Evolutionary conservation across 768 basidiomycete genomes (phyloP), one percentile per base, ranked within the genome.

Genomic region (Amanita muscaria): DNA sequence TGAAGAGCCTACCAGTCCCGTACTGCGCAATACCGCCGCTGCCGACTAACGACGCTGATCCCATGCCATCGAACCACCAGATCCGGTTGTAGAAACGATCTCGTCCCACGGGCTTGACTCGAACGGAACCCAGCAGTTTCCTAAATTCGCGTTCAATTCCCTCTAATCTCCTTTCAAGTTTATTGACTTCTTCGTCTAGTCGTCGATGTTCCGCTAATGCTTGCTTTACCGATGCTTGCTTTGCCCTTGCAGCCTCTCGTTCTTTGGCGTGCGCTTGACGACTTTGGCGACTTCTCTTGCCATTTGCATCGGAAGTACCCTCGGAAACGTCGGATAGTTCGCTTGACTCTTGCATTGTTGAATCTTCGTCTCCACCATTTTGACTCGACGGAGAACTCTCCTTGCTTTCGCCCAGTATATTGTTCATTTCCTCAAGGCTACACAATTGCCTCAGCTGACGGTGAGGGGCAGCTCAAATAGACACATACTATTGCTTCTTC

Each of bases 61-160:
- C 94, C 73, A 92, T 77, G 8, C 94, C 94, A 63, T 99, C 94
- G 59, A 97, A 89, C 94, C 94, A 99, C 94, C 94, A 99, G 48
- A 96, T 72, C 24, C 88, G 80, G 59, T 96, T 94, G 57, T 88
- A 86, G 64, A 97, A 99, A 42, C 96, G 75, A 59, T 99, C 96
- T 50, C 77, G 75, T 11, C 96, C 96, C 40, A 98, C 56, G 1
- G 93, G 90, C 56, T 90, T 86, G 16, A 88, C 82, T 42, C 96
- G 76, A 39, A 92, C 76, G 5, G 83, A 79, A 45, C 89, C 88
- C 32, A 90, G 70, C 39, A 89, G 73, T 60, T 92, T 85, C 51
- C 96, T 73, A 67, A 98, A 99, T 50, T 98, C 94, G 35, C 89
- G 83, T 59, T 97, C 93, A 50, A 94, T 87, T 39, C 73, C 76